Evolutionary conservation across 75 land plant species (phyloP).

Genomic region (Cunninghamia lanceolata): DNA sequence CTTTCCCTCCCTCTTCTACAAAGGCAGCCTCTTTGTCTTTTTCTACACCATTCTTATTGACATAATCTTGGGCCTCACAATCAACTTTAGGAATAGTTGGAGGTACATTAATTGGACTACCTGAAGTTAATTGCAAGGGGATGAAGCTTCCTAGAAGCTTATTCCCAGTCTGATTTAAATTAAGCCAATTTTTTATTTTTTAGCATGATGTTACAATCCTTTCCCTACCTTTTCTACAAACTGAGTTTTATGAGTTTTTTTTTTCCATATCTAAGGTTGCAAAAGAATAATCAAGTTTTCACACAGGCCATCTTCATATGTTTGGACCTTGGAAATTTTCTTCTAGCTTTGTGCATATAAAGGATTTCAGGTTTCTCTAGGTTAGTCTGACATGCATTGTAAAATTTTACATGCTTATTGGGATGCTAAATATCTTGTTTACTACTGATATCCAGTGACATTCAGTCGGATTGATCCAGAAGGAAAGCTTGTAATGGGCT

Average conservation of each 20-base stretch:
- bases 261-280: neutral
- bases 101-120: neutral
- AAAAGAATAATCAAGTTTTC: neutral
- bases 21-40: neutral
- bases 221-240: neutral
- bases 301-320: neutral
- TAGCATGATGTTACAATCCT: neutral
- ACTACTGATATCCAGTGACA: conserved; percentile 57
- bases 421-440: neutral
- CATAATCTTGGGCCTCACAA: neutral
- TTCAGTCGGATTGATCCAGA: conserved; percentile 92
- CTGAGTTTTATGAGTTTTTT: neutral
- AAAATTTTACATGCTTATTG: neutral
- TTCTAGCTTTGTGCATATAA: neutral
- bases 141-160: neutral
- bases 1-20: neutral
- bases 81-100: neutral
- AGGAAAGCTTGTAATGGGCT: conserved; percentile 95
- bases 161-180: neutral
- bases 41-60: neutral
- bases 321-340: neutral
- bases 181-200: neutral
- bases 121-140: neutral
- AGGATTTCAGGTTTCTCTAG: neutral
- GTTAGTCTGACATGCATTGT: neutral